These are phyloP conservation scores for Setomelanomma holmii DNA, from an alignment of 2,329 filamentous ascomycete species.

Conservation along the genomic window DNA sequence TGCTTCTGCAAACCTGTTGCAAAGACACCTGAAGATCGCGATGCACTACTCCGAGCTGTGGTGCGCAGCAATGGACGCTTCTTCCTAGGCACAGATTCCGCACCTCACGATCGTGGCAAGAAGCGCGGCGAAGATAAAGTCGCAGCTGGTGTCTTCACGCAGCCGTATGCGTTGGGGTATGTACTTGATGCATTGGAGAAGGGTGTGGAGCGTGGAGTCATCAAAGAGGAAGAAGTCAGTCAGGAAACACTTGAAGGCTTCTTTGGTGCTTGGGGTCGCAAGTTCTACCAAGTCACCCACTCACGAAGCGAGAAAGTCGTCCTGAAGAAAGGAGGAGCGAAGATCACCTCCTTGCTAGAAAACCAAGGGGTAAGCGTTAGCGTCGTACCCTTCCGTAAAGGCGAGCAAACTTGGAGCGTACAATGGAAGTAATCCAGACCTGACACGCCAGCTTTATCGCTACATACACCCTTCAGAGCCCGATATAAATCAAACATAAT, in stretches of 20 bases:
- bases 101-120: slow-evolving; percentile 69
- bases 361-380: slow-evolving; percentile 61
- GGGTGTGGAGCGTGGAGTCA: slow-evolving; percentile 62
- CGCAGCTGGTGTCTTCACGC: slow-evolving; percentile 80
- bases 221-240: slow-evolving; percentile 62
- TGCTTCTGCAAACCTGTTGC: slow-evolving; percentile 77
- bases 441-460: too few species aligned
- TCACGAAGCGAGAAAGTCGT: slow-evolving; percentile 59
- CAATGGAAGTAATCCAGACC: slow-evolving; percentile 46
- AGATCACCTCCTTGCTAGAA: slow-evolving; percentile 62
- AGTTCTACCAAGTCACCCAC: slow-evolving; percentile 63
- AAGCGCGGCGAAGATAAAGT: slow-evolving; percentile 63
- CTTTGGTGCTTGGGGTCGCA: slow-evolving; percentile 62
- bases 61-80: slow-evolving; percentile 66
- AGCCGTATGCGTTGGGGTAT: slow-evolving; percentile 71
- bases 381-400: slow-evolving; percentile 71
- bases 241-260: slow-evolving; percentile 64
- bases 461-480: too few species aligned
- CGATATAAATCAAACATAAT: too few species aligned
- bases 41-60: slow-evolving; percentile 72
- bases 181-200: slow-evolving; percentile 71
- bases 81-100: slow-evolving; percentile 76
- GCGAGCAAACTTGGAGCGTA: slow-evolving; percentile 66
- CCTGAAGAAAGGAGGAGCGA: slow-evolving; percentile 63
- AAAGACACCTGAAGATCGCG: slow-evolving; percentile 72